These are phyloP conservation scores for Argentina anserina DNA, from an alignment of 306 rosid species.

Conservation along the genomic window DNA sequence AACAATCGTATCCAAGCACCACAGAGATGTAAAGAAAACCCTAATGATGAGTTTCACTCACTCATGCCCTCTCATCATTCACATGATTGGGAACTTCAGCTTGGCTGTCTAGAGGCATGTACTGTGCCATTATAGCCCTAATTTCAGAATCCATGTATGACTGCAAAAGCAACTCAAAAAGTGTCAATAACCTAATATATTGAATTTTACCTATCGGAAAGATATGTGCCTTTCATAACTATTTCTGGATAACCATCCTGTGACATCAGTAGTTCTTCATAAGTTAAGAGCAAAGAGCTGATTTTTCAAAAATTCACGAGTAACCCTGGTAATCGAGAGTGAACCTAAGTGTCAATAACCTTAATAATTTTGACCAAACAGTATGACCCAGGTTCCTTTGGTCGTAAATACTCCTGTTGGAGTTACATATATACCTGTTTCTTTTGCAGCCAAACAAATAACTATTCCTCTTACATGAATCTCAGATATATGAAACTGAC, in stretches of 20 bases:
- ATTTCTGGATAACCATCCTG: neutral
- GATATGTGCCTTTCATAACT: neutral
- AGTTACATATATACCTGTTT: neutral
- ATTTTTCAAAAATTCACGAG: neutral
- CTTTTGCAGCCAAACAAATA: neutral
- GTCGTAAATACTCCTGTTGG: neutral
- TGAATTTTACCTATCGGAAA: neutral
- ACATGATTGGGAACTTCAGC: constrained; percentile 68
- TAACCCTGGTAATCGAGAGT: neutral
- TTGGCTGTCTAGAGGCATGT: constrained; percentile 99
- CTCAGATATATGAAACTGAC: neutral
- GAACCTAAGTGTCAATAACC: neutral
- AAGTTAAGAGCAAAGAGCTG: neutral
- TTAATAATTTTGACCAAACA: neutral
- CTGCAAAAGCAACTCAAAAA: constrained; percentile 49
- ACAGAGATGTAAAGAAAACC: constrained; percentile 18
- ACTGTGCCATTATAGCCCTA: constrained; percentile 99
- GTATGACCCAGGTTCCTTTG: neutral
- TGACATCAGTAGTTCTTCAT: neutral
- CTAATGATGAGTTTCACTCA: constrained; percentile 6
- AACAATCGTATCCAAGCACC: constrained; percentile 35
- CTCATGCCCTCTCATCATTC: constrained; percentile 55
- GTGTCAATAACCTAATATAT: constrained; percentile 14
- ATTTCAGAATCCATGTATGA: constrained; percentile 97
- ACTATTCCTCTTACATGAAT: neutral